A percentile compares a stretch with the other conserved stretches of the same genome.
Conservation (phyloP, 192 early-diverging fungal species). For the Rhizophagus sp. region DNA sequence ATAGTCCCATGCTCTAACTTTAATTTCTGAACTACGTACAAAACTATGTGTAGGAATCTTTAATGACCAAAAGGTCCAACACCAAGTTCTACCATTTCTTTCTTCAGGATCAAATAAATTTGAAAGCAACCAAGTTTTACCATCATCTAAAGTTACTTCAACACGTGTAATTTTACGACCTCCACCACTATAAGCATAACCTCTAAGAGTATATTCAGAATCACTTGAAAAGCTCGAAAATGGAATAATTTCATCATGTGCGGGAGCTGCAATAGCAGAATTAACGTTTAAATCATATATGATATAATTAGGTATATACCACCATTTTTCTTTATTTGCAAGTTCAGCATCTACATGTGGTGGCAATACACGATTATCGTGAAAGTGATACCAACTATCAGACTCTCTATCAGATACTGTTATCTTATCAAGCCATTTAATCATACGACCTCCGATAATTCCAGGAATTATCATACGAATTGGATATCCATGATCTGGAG, state of each 20-base stretch:
- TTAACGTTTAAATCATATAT: conserved; percentile 83
- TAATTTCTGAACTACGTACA: conserved; percentile 49
- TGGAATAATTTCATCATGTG: conserved; percentile 50
- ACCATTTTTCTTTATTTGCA: conserved; percentile 50
- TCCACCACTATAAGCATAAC: conserved; percentile 82
- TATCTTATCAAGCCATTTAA: conserved; percentile 80
- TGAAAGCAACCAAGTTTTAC: conserved; percentile 76
- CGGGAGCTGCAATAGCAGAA: conserved; percentile 68
- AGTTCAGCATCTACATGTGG: conserved; percentile 58
- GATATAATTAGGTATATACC: conserved; percentile 62
- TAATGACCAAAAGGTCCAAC: conserved; percentile 64
- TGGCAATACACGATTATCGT: conserved; percentile 86
- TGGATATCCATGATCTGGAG: conserved; percentile 87
- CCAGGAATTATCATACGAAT: conserved; percentile 88
- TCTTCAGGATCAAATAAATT: conserved; percentile 48
- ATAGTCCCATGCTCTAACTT: conserved; percentile 65
- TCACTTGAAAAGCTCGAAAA: conserved; percentile 9
- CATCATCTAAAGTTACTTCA: conserved; percentile 80
- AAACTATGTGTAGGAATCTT: conserved; percentile 39
- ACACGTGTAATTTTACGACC: conserved; percentile 74
- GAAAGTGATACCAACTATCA: conserved; percentile 70
- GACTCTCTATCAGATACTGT: conserved; percentile 60
- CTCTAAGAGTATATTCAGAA: conserved; percentile 52
- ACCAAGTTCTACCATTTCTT: conserved; percentile 47
- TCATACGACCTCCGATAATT: conserved; percentile 81